These are phyloP conservation scores for Mortierella polycephala DNA, from an alignment of 371 early-diverging fungal genomes.

Conservation along the genomic window DNA sequence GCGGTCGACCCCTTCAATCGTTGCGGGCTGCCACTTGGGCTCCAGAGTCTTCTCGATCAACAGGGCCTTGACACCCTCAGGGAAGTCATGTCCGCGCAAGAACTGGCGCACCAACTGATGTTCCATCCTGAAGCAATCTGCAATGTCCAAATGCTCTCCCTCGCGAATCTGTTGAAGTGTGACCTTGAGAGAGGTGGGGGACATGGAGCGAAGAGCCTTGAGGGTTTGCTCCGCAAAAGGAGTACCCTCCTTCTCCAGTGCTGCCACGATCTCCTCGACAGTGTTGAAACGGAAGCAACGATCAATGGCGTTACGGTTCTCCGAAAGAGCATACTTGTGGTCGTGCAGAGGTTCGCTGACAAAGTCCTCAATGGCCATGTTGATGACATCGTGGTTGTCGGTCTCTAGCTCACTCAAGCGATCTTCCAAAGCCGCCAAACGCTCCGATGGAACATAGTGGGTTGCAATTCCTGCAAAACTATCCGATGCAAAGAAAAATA, in stretches of 20 bases:
- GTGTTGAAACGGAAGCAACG: constrained; percentile 86
- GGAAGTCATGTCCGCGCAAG: constrained; percentile 84
- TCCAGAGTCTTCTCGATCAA: constrained; percentile 75
- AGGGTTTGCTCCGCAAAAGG: constrained; percentile 82
- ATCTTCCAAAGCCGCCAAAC: constrained; percentile 83
- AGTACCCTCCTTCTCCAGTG: constrained; percentile 73
- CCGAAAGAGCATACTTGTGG: constrained; percentile 68
- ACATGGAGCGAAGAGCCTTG: constrained; percentile 70
- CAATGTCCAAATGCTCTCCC: constrained; percentile 77
- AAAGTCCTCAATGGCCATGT: constrained; percentile 93
- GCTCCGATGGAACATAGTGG: constrained; percentile 92
- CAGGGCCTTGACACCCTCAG: constrained; percentile 86
- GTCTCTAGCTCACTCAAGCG: constrained; percentile 86
- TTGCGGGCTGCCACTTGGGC: constrained; percentile 83
- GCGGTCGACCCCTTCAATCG: constrained; percentile 65
- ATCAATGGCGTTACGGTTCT: constrained; percentile 82
- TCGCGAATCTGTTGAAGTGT: constrained; percentile 84
- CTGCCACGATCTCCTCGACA: constrained; percentile 83
- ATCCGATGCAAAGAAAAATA: constrained; percentile 7
- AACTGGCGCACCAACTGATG: constrained; percentile 83
- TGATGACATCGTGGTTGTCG: constrained; percentile 85
- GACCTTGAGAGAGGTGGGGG: constrained; percentile 92
- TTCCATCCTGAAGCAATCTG: constrained; percentile 89
- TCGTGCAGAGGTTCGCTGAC: constrained; percentile 66
- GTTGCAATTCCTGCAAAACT: constrained; percentile 95